Percentiles rank a stretch among this genome's conserved stretches.
Evolutionary conservation across 305 asterid species (phyloP).

Genomic region (Nicotiana rustica): DNA sequence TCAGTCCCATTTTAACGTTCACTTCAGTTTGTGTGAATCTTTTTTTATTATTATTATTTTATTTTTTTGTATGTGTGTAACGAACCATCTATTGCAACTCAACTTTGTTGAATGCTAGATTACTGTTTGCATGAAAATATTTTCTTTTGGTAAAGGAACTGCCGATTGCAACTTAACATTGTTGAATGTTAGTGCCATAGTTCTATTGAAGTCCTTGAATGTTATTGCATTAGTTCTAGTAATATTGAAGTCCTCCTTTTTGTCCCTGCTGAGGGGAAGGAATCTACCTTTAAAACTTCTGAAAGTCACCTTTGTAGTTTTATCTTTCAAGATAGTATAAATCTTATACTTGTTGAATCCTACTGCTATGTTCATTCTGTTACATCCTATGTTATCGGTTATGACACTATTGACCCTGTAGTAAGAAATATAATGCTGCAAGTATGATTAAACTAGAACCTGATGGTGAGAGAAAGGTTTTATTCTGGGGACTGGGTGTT

Average conservation of each 20-base stretch:
- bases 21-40: background rate
- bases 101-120: background rate
- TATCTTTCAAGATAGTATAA: background rate
- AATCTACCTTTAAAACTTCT: background rate
- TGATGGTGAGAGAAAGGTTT: background rate
- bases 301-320: background rate
- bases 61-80: background rate
- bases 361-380: background rate
- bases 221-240: background rate
- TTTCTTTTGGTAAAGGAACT: background rate
- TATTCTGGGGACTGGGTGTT: background rate
- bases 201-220: background rate
- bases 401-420: background rate
- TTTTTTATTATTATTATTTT: background rate
- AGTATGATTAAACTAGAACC: background rate
- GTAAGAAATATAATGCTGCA: background rate
- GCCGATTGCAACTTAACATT: background rate
- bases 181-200: background rate
- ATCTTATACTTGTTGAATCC: background rate
- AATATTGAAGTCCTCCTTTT: background rate
- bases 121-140: conserved; percentile 8
- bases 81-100: conserved; percentile 9
- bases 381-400: background rate
- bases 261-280: background rate
- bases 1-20: background rate